A percentile compares a stretch with the other conserved stretches of the same genome.
phyloP scores from a whole-genome alignment of 1,139 yeast species.

The Candida neerlandica region DNA sequence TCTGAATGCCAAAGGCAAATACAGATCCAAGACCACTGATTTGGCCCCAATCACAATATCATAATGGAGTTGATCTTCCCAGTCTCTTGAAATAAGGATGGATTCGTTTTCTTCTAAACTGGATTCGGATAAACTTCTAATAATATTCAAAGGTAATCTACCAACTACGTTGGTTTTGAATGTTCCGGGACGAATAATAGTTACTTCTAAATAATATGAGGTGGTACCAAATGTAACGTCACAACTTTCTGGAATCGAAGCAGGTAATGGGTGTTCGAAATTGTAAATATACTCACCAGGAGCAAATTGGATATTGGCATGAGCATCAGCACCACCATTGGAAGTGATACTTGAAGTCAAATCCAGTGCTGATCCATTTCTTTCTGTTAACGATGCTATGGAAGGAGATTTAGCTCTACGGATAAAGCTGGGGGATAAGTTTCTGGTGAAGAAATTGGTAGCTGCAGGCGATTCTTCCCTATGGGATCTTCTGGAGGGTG shows the following conservation, averaged over 20 bases:
- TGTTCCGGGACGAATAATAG: constrained; percentile 75
- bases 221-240: constrained; percentile 82
- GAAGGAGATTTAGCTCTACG: constrained; percentile 46
- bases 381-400: constrained; percentile 21
- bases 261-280: constrained; percentile 85
- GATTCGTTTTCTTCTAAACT: constrained; percentile 92
- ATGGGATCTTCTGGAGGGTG: constrained; percentile 7
- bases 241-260: constrained; percentile 80
- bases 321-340: constrained; percentile 17
- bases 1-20: constrained; percentile 80
- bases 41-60: constrained; percentile 91
- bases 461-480: constrained; percentile 4
- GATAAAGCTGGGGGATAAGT: constrained; percentile 34
- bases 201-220: constrained; percentile 66
- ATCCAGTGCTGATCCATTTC: constrained; percentile 13
- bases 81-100: constrained; percentile 82
- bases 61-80: constrained; percentile 91
- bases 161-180: constrained; percentile 78
- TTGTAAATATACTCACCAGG: constrained; percentile 93
- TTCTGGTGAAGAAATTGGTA: constrained; percentile 29
- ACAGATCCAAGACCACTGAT: constrained; percentile 79
- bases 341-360: constrained; percentile 13
- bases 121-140: constrained; percentile 76
- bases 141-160: constrained; percentile 60
- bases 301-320: constrained; percentile 36